phyloP scores from a whole-genome alignment of 192 early-diverging fungal species.

The Coemansia sp. region DNA sequence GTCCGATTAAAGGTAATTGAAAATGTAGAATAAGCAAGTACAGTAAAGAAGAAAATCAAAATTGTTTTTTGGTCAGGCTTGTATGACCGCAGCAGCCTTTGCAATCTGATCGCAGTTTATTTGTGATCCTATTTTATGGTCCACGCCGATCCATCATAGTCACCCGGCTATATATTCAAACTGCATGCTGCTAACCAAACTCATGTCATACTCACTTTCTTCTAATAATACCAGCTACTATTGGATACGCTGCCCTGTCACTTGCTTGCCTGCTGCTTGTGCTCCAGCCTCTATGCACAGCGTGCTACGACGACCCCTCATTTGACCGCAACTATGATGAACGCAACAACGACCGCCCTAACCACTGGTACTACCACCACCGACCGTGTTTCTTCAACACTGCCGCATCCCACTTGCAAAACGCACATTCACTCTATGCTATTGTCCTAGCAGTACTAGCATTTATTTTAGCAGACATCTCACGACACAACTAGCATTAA shows the following conservation, averaged over 20 bases:
- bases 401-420: background rate
- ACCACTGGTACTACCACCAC: background rate
- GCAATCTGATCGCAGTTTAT: no score
- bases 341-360: background rate
- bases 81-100: no score
- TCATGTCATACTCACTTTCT: background rate
- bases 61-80: no score
- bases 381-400: background rate
- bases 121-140: no score
- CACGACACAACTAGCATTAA: background rate
- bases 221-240: background rate
- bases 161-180: no score
- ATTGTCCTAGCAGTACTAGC: background rate
- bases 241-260: background rate
- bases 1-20: background rate
- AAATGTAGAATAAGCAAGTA: background rate
- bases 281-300: background rate
- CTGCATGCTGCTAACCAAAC: background rate
- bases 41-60: background rate
- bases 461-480: background rate
- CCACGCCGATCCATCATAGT: no score
- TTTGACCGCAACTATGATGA: background rate
- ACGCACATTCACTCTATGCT: background rate
- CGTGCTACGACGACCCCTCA: background rate
- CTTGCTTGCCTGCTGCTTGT: background rate